Evolutionary conservation across 2,329 filamentous ascomycete genomes (phyloP).

Genomic region (Escovopsis sp.): DNA sequence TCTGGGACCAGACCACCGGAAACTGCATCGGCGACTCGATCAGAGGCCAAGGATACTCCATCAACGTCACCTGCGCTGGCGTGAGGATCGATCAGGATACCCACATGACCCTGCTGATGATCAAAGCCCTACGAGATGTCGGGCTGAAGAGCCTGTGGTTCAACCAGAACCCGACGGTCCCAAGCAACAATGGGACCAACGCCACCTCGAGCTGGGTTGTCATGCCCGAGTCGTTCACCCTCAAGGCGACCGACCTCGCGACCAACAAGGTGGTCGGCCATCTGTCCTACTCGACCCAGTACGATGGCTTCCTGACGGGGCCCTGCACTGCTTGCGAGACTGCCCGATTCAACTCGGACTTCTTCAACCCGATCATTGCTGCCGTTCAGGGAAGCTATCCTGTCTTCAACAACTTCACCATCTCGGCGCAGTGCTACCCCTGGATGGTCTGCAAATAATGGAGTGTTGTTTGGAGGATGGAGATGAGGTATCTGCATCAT

Average conservation of each 20-base stretch:
- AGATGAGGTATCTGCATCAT: neutral
- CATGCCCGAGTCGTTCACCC: constrained; percentile 23
- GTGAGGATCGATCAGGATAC: constrained; percentile 24
- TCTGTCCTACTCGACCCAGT: constrained; percentile 23
- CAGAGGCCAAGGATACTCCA: constrained; percentile 21
- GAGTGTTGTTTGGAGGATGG: constrained; percentile 1
- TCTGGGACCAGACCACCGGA: constrained; percentile 24
- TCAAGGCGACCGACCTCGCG: constrained; percentile 19
- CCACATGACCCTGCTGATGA: constrained; percentile 24
- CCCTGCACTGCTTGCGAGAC: constrained; percentile 23
- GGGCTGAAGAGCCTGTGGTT: constrained; percentile 25
- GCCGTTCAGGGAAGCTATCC: constrained; percentile 24
- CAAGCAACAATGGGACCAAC: constrained; percentile 16
- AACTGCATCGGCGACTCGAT: constrained; percentile 19
- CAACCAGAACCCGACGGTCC: constrained; percentile 24
- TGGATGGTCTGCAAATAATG: constrained; percentile 23
- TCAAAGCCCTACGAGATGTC: constrained; percentile 23
- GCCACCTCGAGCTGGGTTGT: constrained; percentile 21
- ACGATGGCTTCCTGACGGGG: constrained; percentile 21
- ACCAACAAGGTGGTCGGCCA: constrained; percentile 19
- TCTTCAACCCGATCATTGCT: constrained; percentile 23
- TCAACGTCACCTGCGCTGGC: constrained; percentile 22
- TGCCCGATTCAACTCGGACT: constrained; percentile 20
- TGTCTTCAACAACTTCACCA: constrained; percentile 22
- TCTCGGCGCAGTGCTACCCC: constrained; percentile 23